Percentiles rank a stretch among this genome's conserved stretches.
Evolutionary conservation across 2,329 filamentous ascomycete genomes (phyloP).

Genomic region (Aureobasidium sp.): DNA sequence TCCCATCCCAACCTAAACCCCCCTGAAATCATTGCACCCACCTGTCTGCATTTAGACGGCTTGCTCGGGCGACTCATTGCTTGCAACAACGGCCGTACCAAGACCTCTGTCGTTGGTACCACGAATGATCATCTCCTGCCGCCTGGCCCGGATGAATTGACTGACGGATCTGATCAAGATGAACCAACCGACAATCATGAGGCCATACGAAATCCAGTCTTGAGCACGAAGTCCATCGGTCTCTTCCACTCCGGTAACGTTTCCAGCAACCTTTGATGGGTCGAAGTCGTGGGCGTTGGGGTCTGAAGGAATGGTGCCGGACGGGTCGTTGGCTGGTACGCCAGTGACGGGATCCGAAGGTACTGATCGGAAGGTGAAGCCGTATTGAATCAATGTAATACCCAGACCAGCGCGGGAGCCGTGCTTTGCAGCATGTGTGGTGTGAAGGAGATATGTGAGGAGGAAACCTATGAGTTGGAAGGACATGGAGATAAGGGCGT

Average conservation of each 20-base stretch:
- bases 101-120: slow-evolving; percentile 87
- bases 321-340: slow-evolving; percentile 30
- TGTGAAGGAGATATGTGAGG: slow-evolving; percentile 94
- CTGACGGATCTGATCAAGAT: slow-evolving; percentile 89
- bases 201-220: slow-evolving; percentile 82
- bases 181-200: slow-evolving; percentile 99
- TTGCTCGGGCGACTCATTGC: slow-evolving; percentile 70
- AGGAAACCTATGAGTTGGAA: slow-evolving; percentile 97
- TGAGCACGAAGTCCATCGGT: slow-evolving; percentile 55
- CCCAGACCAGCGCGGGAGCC: slow-evolving; percentile 90
- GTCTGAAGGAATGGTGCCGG: slow-evolving; percentile 56
- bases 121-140: slow-evolving; percentile 86
- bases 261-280: slow-evolving; percentile 54
- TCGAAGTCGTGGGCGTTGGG: slow-evolving; percentile 89
- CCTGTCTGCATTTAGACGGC: slow-evolving; percentile 26
- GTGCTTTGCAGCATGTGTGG: slow-evolving; percentile 96
- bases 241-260: slow-evolving; percentile 22
- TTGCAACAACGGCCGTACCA: slow-evolving; percentile 74
- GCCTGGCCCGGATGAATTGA: slow-evolving; percentile 77
- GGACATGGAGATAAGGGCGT: slow-evolving; percentile 93
- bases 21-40: not conserved
- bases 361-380: slow-evolving; percentile 70
- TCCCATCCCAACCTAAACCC: not conserved
- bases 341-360: slow-evolving; percentile 17
- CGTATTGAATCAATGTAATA: slow-evolving; percentile 91